Conservation (phyloP, 2,329 filamentous ascomycete genomes). For the Thielaviopsis euricoi region DNA sequence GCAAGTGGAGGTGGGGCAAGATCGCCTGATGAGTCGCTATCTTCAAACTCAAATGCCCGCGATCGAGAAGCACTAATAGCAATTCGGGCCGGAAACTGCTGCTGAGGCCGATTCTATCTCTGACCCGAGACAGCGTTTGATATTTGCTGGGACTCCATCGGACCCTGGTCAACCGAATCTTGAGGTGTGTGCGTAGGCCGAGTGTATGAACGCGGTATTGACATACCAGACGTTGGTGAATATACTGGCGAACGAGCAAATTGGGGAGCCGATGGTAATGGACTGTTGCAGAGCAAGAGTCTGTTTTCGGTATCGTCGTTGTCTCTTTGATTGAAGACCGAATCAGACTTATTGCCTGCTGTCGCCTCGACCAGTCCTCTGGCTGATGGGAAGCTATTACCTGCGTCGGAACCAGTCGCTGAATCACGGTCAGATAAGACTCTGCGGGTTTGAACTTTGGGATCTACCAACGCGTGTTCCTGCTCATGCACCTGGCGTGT, state of each 20-base stretch:
- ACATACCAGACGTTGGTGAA: not conserved
- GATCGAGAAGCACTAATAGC: not conserved
- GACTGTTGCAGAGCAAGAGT: not conserved
- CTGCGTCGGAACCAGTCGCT: not conserved
- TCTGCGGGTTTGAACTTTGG: not conserved
- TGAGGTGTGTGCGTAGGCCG: not conserved
- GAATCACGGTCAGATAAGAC: not conserved
- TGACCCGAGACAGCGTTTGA: slow-evolving; percentile 1
- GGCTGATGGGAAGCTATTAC: not conserved
- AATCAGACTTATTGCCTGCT: not conserved
- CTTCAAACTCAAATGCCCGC: slow-evolving; percentile 2
- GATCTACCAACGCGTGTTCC: not conserved
- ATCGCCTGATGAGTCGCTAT: not conserved
- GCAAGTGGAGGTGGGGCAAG: not conserved
- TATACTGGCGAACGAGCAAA: not conserved
- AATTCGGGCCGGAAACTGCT: slow-evolving; percentile 1
- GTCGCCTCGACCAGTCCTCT: not conserved
- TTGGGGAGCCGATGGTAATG: not conserved
- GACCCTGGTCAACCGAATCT: not conserved
- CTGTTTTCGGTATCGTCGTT: not conserved
- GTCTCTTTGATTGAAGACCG: not conserved
- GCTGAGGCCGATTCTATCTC: slow-evolving; percentile 12
- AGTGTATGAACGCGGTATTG: not conserved
- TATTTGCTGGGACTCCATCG: not conserved
- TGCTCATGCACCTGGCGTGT: not conserved